These are phyloP conservation scores for Mycena crocata DNA, from an alignment of 768 basidiomycete genomes.

Conservation along the genomic window DNA sequence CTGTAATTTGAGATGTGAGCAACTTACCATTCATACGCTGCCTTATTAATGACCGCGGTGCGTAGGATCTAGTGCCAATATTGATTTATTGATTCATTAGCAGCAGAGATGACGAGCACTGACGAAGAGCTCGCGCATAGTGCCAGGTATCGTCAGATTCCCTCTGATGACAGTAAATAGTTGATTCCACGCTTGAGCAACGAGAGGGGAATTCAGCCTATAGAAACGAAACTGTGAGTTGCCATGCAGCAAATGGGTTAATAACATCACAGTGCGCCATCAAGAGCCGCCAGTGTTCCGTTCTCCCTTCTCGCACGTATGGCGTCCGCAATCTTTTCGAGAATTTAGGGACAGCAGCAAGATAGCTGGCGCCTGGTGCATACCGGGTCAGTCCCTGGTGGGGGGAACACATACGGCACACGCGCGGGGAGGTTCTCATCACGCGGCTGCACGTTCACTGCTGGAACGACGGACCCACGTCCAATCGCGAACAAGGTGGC, in stretches of 20 bases:
- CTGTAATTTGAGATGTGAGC: not conserved
- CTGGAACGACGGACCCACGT: not conserved
- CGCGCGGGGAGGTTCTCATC: constrained; percentile 1
- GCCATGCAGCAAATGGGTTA: not conserved
- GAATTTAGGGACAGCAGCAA: not conserved
- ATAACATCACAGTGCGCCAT: constrained; percentile 8
- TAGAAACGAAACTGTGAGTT: not conserved
- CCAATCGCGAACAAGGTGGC: not conserved
- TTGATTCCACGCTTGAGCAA: not conserved
- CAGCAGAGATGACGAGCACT: not conserved
- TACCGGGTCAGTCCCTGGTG: constrained; percentile 3
- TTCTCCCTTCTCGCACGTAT: constrained; percentile 16
- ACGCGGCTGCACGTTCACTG: constrained; percentile 31
- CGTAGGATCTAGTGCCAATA: constrained; percentile 38
- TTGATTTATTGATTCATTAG: not conserved
- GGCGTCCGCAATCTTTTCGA: constrained; percentile 9
- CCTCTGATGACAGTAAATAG: constrained; percentile 9
- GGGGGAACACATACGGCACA: constrained; percentile 3
- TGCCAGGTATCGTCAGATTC: constrained; percentile 4
- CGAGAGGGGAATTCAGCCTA: constrained; percentile 8
- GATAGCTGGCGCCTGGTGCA: not conserved
- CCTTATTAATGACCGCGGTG: constrained; percentile 38
- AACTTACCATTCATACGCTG: constrained; percentile 37
- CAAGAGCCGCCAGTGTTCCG: constrained; percentile 11
- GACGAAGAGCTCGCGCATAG: constrained; percentile 16